Base-by-base conservation (phyloP, 306 rosid species). In the Clitoria ternatea region DNA sequence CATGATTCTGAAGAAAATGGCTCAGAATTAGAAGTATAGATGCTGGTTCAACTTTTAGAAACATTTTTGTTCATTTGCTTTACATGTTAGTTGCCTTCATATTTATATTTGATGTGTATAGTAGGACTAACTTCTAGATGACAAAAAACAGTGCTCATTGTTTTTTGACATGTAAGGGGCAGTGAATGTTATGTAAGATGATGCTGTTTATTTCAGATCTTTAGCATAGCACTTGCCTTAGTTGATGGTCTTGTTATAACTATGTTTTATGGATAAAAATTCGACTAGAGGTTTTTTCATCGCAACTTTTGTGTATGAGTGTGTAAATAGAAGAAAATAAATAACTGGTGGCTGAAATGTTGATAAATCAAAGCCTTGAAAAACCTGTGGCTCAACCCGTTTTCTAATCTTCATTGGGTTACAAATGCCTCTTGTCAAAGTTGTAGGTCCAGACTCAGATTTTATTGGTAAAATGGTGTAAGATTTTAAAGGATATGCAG, bases 111-210 rank as follows among this genome's bases (percentile, higher is more conserved):
- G 61, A 61, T 69, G 78, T 82, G 82, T 77, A 80, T 72, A 75
- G 75, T 78, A 81, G 86, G 83, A 77, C 85, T 85, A 79, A 87
- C 86, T 66, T 72, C 48, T 74, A 82, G 84, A 30, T 85, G 86
- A 70, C 62, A 44, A 61, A 44, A 61, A 26, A 26, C 32, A 17
- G 49, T 49, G 70, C 23, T 60, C 24, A 63, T 10, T 54, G 5
- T 50, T 56, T 62, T 19, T 11, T 19, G 44, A 30, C 15, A 57
- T 49, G 10, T 44, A 2, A 36, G 35, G 33, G 22, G 45, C 4
- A n/a, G 78, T 47, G 23, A 13, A 63, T 48, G 45, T 57, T 57
- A 61, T 36, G 70, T n/a, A 69, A 54, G 74, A 71, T 48, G n/a
- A 4, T 69, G 42, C 5, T 14, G 37, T 29, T 30, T 44, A 49